Evolutionary conservation across 2,329 filamentous ascomycete genomes (phyloP).

Genomic region (Cercospora zeina): DNA sequence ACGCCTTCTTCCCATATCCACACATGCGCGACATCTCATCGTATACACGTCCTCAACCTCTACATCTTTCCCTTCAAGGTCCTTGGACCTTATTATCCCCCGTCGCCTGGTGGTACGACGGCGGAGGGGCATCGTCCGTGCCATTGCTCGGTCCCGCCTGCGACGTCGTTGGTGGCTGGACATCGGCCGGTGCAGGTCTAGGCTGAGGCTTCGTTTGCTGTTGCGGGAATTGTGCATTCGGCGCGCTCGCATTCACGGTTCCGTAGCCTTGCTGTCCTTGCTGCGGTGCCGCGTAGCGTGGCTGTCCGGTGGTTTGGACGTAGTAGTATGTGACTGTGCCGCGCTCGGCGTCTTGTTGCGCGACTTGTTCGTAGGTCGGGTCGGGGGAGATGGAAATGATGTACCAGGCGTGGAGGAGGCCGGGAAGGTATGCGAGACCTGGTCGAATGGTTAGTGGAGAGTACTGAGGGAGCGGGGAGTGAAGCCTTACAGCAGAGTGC

Average conservation of each 20-base stretch:
- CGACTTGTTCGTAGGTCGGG: conserved; percentile 60
- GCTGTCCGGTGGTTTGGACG: conserved; percentile 45
- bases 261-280: conserved; percentile 40
- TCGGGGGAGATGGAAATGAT: conserved; percentile 92
- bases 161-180: conserved; percentile 35
- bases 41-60: conserved; percentile 2
- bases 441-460: conserved; percentile 6
- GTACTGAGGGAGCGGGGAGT: neutral
- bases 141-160: conserved; percentile 46
- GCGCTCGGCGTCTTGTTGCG: conserved; percentile 62
- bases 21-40: neutral
- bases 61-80: conserved; percentile 29
- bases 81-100: conserved; percentile 83
- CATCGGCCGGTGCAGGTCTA: conserved; percentile 43
- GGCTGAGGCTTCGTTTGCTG: conserved; percentile 28
- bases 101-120: conserved; percentile 84
- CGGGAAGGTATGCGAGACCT: conserved; percentile 62
- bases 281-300: conserved; percentile 31
- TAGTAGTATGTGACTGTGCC: conserved; percentile 75
- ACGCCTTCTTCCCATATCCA: neutral
- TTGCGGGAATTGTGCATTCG: conserved; percentile 45
- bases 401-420: conserved; percentile 95
- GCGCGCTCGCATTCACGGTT: conserved; percentile 43
- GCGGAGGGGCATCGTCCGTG: conserved; percentile 59
- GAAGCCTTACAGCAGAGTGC: conserved; percentile 64